Evolutionary conservation across 2,329 filamentous ascomycete species (phyloP).

Genomic region (Fusarium sp.): DNA sequence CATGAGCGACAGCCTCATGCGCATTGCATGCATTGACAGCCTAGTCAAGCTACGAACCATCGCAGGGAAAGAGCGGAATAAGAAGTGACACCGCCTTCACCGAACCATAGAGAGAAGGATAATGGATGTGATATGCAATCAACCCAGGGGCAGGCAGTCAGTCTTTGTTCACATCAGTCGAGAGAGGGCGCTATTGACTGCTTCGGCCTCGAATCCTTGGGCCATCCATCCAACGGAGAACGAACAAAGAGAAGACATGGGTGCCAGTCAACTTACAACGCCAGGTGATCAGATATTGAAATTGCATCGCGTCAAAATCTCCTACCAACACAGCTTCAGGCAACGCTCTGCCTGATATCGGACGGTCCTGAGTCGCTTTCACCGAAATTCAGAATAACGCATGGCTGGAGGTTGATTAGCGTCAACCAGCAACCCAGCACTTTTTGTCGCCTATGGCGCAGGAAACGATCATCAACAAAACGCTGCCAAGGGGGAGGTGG

Average conservation of each 20-base stretch:
- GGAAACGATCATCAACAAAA: conserved; percentile 26
- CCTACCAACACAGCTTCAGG: conserved; percentile 35
- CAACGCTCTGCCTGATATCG: conserved; percentile 16
- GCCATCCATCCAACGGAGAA: background rate
- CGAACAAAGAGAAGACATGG: conserved; percentile 30
- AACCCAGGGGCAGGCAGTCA: conserved; percentile 12
- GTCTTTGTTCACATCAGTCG: conserved; percentile 19
- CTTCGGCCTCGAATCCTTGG: conserved; percentile 18
- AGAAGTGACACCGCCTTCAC: conserved; percentile 22
- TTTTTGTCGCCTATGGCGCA: conserved; percentile 26
- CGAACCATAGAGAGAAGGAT: conserved; percentile 2
- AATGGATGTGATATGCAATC: background rate
- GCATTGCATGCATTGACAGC: conserved; percentile 45
- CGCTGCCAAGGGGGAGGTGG: conserved; percentile 33
- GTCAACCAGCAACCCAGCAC: conserved; percentile 24
- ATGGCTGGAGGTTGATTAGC: conserved; percentile 44
- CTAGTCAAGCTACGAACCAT: conserved; percentile 34
- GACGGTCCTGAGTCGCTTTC: conserved; percentile 38
- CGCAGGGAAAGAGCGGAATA: conserved; percentile 26
- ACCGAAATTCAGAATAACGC: conserved; percentile 41
- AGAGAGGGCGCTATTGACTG: conserved; percentile 29
- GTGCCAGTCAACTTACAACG: conserved; percentile 6
- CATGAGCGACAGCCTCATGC: conserved; percentile 43
- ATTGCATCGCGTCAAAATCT: conserved; percentile 31
- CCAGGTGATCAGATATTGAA: conserved; percentile 37